Evolutionary conservation across 345 rosid genomes (phyloP).

Genomic region (Gossypium australe): DNA sequence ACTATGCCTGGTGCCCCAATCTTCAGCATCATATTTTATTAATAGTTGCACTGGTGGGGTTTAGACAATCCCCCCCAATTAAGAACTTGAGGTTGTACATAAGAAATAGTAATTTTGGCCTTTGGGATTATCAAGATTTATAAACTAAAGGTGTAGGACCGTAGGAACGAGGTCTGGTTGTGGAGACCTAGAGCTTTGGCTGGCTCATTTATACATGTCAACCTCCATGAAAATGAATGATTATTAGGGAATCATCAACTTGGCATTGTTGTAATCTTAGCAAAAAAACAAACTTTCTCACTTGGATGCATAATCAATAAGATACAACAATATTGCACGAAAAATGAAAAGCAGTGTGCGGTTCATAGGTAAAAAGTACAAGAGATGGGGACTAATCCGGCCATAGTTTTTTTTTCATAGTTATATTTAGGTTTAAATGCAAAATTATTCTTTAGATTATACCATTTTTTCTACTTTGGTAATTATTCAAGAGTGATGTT

Average conservation of each 20-base stretch:
- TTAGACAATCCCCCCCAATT: neutral
- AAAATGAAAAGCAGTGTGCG: neutral
- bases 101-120: neutral
- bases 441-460: too few species aligned
- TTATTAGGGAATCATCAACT: neutral
- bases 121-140: neutral
- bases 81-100: neutral
- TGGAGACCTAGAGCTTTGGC: neutral
- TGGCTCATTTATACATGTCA: neutral
- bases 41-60: neutral
- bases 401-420: too few species aligned
- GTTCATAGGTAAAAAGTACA: neutral
- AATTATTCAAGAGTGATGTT: too few species aligned
- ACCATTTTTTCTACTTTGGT: too few species aligned
- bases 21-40: conserved; percentile 26
- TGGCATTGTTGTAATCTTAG: neutral
- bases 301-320: neutral
- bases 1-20: conserved; percentile 32
- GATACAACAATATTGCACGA: neutral
- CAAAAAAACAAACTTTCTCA: neutral
- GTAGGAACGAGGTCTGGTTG: neutral
- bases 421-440: too few species aligned
- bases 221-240: neutral
- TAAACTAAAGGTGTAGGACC: neutral
- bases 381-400: too few species aligned